Evolutionary conservation across 331 rosid species (phyloP).

Genomic region (Cydonia oblonga): DNA sequence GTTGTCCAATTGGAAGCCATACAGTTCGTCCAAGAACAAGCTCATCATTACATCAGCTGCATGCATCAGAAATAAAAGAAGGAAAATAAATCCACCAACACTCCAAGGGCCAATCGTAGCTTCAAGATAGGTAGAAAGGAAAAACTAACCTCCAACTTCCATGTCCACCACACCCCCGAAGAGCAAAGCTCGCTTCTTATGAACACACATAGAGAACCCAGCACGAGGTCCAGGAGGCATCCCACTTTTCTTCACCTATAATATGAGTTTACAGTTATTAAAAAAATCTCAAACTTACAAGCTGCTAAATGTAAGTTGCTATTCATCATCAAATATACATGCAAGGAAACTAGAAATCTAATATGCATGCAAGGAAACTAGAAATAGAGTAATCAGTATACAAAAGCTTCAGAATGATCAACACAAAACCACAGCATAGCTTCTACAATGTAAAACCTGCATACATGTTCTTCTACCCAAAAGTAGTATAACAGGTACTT

Average conservation of each 20-base stretch:
- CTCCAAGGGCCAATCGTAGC: not conserved
- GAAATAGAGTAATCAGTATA: not conserved
- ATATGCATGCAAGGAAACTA: not conserved
- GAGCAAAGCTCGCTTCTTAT: constrained; percentile 78
- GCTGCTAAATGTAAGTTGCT: not conserved
- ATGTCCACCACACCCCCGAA: constrained; percentile 98
- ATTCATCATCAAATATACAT: not conserved
- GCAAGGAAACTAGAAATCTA: not conserved
- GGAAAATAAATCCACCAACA: not conserved
- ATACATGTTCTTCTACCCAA: not conserved
- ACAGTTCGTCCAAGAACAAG: constrained; percentile 88
- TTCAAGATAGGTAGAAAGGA: not conserved
- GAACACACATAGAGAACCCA: constrained; percentile 92
- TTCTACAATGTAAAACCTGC: not conserved
- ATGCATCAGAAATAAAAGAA: not conserved
- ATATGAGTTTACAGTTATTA: constrained; percentile 5
- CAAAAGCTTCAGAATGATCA: not conserved
- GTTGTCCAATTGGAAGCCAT: constrained; percentile 85
- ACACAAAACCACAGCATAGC: not conserved
- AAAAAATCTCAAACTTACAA: not conserved
- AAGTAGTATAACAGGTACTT: not conserved
- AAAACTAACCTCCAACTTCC: constrained; percentile 72
- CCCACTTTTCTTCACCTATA: constrained; percentile 88
- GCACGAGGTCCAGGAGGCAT: constrained; percentile 99
- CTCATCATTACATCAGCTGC: constrained; percentile 95